These are phyloP conservation scores for Hyaloscypha bicolor DNA, from an alignment of 495 filamentous ascomycete genomes.

Conservation along the genomic window DNA sequence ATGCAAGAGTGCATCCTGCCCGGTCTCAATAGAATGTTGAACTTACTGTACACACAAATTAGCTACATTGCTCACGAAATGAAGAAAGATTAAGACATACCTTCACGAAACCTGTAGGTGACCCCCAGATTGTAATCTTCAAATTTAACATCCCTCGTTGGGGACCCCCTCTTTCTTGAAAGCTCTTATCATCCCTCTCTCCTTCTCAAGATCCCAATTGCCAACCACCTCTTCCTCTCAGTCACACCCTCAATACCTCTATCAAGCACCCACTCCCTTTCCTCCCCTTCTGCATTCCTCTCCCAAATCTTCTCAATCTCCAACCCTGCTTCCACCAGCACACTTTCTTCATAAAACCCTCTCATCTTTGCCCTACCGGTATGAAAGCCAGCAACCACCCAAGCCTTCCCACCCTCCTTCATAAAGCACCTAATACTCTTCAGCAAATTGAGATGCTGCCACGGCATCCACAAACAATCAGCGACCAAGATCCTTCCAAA, in stretches of 20 bases:
- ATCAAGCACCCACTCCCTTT: conserved; percentile 68
- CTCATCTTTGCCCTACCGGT: conserved; percentile 75
- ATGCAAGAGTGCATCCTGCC: not conserved
- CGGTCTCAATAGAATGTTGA: not conserved
- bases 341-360: conserved; percentile 67
- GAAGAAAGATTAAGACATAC: not conserved
- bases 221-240: conserved; percentile 76
- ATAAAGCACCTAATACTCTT: conserved; percentile 75
- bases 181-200: conserved; percentile 11
- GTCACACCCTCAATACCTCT: conserved; percentile 63
- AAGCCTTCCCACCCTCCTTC: conserved; percentile 45
- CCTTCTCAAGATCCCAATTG: conserved; percentile 64
- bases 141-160: not conserved
- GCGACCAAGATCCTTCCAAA: conserved; percentile 77
- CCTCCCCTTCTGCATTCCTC: conserved; percentile 66
- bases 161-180: not conserved
- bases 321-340: conserved; percentile 58
- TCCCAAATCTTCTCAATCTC: conserved; percentile 73
- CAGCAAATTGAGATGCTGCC: conserved; percentile 72
- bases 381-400: conserved; percentile 80
- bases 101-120: not conserved
- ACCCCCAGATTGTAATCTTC: not conserved
- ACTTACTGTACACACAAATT: not conserved
- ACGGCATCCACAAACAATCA: conserved; percentile 86
- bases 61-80: not conserved